Evolutionary conservation across 2,329 filamentous ascomycete species (phyloP).

Genomic region (Trichocomaceae sp.): DNA sequence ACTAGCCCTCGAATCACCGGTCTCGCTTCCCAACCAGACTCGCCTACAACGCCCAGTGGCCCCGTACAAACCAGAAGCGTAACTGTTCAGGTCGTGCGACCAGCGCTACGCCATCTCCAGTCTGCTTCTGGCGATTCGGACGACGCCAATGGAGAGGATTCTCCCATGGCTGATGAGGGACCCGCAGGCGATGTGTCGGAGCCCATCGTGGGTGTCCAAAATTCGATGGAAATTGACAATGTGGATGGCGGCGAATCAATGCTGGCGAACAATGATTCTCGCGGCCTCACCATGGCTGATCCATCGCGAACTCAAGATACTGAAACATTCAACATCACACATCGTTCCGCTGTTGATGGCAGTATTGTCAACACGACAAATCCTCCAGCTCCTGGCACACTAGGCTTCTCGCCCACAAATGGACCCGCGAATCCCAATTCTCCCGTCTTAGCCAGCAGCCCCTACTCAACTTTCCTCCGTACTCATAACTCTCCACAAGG

Average conservation of each 20-base stretch:
- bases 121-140: conserved; percentile 82
- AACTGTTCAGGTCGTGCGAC: conserved; percentile 60
- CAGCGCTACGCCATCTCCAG: conserved; percentile 81
- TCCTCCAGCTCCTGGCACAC: conserved; percentile 59
- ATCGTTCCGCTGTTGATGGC: conserved; percentile 74
- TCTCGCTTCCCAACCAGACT: conserved; percentile 81
- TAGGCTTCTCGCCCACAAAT: conserved; percentile 67
- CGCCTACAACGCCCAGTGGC: conserved; percentile 75
- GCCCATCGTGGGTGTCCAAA: conserved; percentile 71
- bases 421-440: conserved; percentile 59
- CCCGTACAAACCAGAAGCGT: conserved; percentile 53
- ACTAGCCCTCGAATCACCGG: conserved; percentile 40
- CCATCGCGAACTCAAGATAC: conserved; percentile 80
- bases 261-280: conserved; percentile 62
- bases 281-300: conserved; percentile 69
- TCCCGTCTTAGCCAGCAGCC: conserved; percentile 54
- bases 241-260: conserved; percentile 78
- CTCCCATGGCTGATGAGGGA: conserved; percentile 63
- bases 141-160: conserved; percentile 77
- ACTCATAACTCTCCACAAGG: conserved; percentile 67
- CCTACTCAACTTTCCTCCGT: conserved; percentile 70
- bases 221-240: conserved; percentile 77
- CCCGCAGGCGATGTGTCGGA: conserved; percentile 47
- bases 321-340: conserved; percentile 90
- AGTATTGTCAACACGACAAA: conserved; percentile 69